Conservation (phyloP, 495 filamentous ascomycete species). For the Neurospora sp. region DNA sequence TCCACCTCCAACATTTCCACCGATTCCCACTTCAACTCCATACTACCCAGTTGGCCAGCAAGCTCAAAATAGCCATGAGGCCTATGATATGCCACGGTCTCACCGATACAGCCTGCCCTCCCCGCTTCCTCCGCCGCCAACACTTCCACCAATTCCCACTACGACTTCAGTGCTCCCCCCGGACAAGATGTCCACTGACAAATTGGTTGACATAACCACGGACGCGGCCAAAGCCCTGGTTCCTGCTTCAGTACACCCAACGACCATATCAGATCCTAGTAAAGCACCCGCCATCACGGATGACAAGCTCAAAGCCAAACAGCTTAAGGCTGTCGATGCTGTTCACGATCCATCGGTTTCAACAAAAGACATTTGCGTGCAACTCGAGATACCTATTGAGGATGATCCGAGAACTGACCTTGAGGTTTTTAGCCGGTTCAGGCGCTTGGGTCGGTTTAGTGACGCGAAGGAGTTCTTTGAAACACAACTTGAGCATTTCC, state of each 20-base stretch:
- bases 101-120: not conserved
- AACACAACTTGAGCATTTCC: constrained; percentile 1
- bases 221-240: not conserved
- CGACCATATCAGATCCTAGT: not conserved
- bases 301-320: not conserved
- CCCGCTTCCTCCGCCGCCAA: not conserved
- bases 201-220: not conserved
- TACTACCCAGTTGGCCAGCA: not conserved
- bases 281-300: not conserved
- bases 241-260: not conserved
- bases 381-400: constrained; percentile 7
- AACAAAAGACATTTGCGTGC: constrained; percentile 8
- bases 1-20: no score
- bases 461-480: constrained; percentile 11
- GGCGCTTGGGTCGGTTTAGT: constrained; percentile 12
- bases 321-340: constrained; percentile 2
- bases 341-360: constrained; percentile 10
- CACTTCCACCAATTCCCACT: not conserved
- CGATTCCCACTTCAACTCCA: no score
- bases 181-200: not conserved
- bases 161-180: not conserved
- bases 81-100: not conserved
- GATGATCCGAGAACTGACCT: constrained; percentile 12
- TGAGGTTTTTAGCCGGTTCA: constrained; percentile 14
- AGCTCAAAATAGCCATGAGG: not conserved